Percentiles rank a stretch among this genome's conserved stretches.
Evolutionary conservation across 352 stramenopile species (phyloP).

Genomic region (Phytopythium delawarense): DNA sequence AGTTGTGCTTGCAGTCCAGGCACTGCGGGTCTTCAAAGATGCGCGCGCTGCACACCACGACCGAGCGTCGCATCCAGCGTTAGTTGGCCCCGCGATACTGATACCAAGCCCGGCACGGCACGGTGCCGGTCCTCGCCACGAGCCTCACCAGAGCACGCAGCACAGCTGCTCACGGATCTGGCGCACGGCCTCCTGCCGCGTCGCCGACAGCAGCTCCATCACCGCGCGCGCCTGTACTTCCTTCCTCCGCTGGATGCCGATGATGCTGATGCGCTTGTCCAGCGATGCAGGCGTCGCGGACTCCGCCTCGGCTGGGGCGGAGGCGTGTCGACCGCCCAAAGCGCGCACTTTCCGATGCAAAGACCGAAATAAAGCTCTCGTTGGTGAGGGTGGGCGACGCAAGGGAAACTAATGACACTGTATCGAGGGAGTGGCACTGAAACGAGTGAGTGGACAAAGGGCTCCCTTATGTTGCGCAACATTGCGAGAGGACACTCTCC

Average conservation of each 20-base stretch:
- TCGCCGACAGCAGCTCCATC: slow-evolving; percentile 61
- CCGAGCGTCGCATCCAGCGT: not conserved
- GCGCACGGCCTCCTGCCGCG: slow-evolving; percentile 48
- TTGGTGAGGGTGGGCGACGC: not conserved
- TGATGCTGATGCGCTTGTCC: not conserved
- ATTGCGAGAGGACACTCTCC: not conserved
- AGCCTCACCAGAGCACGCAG: slow-evolving; percentile 69
- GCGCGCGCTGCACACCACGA: slow-evolving; percentile 27
- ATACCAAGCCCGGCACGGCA: too few relatives aligned
- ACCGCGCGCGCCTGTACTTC: not conserved
- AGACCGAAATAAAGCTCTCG: not conserved
- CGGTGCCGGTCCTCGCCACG: too few relatives aligned
- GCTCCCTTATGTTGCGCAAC: not conserved
- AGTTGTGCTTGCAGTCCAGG: slow-evolving; percentile 88
- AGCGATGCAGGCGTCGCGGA: too few relatives aligned
- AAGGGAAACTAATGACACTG: not conserved
- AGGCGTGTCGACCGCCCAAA: not conserved
- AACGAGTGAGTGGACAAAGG: not conserved
- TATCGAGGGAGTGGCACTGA: not conserved
- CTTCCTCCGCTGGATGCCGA: not conserved
- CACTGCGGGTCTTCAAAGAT: slow-evolving; percentile 85
- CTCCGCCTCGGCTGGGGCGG: not conserved
- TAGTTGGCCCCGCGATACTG: not conserved
- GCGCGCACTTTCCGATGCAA: slow-evolving; percentile 4
- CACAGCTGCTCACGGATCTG: slow-evolving; percentile 80